phyloP scores from a whole-genome alignment of 441 rosid species.

The Eruca vesicaria region DNA sequence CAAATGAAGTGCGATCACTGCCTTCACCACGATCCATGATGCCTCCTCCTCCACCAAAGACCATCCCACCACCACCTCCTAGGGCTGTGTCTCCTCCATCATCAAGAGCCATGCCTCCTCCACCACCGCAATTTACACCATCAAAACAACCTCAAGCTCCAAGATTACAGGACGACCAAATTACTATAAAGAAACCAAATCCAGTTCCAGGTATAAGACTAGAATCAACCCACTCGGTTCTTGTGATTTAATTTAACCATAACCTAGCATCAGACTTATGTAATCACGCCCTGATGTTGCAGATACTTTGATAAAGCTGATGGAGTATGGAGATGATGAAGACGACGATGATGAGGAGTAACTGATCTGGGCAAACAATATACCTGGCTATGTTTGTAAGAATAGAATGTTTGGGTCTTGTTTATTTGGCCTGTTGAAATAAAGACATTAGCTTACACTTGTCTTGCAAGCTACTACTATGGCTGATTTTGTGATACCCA shows the following conservation, averaged over 20 bases:
- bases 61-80: slow-evolving; percentile 40
- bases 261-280: background rate
- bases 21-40: slow-evolving; percentile 42
- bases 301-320: slow-evolving; percentile 86
- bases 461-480: background rate
- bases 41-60: slow-evolving; percentile 43
- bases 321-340: slow-evolving; percentile 95
- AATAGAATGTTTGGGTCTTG: background rate
- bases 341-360: slow-evolving; percentile 27
- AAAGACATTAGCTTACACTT: background rate
- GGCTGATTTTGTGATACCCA: background rate
- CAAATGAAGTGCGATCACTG: slow-evolving; percentile 39
- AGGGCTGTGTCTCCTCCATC: slow-evolving; percentile 33
- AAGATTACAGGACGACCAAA: slow-evolving; percentile 31
- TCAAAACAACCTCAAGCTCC: slow-evolving; percentile 29
- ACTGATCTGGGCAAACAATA: background rate
- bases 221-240: background rate
- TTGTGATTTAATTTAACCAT: background rate
- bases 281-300: slow-evolving; percentile 25
- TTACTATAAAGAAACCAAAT: slow-evolving; percentile 33
- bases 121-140: slow-evolving; percentile 53
- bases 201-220: slow-evolving; percentile 50
- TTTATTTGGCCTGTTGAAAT: background rate
- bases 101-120: slow-evolving; percentile 41
- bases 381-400: slow-evolving; percentile 16